Conservation (phyloP, 1,284 basidiomycete species). For the Coriolopsis trogii region DNA sequence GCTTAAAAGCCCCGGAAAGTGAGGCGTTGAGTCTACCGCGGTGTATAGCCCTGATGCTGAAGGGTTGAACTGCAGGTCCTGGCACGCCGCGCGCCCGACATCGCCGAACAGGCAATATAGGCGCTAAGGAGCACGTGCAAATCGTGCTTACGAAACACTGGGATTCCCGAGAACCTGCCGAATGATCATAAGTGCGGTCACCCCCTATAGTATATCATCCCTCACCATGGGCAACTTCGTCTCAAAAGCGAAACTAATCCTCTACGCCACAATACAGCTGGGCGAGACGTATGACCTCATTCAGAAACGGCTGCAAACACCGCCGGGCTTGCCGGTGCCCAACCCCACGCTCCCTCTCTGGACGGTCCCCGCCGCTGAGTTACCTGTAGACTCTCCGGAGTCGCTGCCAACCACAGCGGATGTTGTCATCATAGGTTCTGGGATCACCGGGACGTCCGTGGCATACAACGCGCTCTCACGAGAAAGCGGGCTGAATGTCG, state of each 20-base stretch:
- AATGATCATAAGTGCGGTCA: too few species aligned
- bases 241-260: conserved; percentile 29
- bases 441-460: conserved; percentile 67
- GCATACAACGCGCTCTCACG: conserved; percentile 54
- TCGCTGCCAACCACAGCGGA: conserved; percentile 56
- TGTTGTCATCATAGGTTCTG: conserved; percentile 70
- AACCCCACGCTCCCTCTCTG: conserved; percentile 61
- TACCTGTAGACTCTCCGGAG: conserved; percentile 42
- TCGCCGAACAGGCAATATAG: too few species aligned
- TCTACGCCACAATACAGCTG: conserved; percentile 25
- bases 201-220: too few species aligned
- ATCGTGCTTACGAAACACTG: too few species aligned
- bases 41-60: too few species aligned
- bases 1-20: too few species aligned
- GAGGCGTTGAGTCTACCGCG: too few species aligned
- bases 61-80: too few species aligned
- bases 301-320: conserved; percentile 35
- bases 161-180: too few species aligned
- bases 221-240: conserved; percentile 32
- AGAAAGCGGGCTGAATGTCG: conserved; percentile 42
- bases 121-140: too few species aligned
- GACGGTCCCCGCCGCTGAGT: conserved; percentile 55
- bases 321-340: conserved; percentile 61
- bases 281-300: conserved; percentile 26
- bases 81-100: too few species aligned